Base-by-base conservation (phyloP, 768 basidiomycete genomes). In the Termitomyces sp. region DNA sequence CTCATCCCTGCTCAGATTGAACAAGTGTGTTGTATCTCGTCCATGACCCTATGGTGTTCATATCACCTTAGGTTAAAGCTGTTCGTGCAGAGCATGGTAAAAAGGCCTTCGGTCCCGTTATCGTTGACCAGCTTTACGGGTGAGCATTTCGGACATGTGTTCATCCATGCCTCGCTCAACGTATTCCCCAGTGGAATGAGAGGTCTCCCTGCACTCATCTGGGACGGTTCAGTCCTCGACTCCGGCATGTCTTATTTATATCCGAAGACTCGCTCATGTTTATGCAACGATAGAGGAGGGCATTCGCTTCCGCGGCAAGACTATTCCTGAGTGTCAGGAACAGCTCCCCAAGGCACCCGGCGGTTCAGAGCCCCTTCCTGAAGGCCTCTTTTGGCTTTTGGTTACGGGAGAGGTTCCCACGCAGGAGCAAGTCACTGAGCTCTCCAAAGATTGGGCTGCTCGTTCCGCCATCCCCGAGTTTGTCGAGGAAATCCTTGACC, bases 151-250 rank as follows among this genome's bases (percentile, higher is more conserved):
- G 50, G 45, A 9, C 59, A 38, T 24, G 36, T 39, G 44, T 36
- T 1, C 9, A 28, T 36, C 44, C 32, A 50, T 59, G n/a, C 32
- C 51, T 55, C 59, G 52, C 65, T 49, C 51, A 32, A 49, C 35
- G 11, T 52, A 63, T 57, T 2, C 1, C 4, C 3, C 63, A 94
- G 91, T 67, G 92, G 92, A 57, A 92, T 94, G 91, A 81, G 91
- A 64, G 90, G 92, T 63, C 83, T 93, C 52, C 92, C 96, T 66
- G 95, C 94, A 57, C 86, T 98, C 67, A 94, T 98, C 68, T 98
- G 96, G 96, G 96, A 98, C 66, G 96, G 92, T 63, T 98, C 96
- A 59, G 96, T 98, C 62, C 88, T 98, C 65, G 96, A 98, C 73
- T 86, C 96, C 57, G 90, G 92, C 90, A 57, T 60, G 84, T 75